phyloP scores from a whole-genome alignment of 2,329 filamentous ascomycete genomes.

The Trichoderma lentiforme region DNA sequence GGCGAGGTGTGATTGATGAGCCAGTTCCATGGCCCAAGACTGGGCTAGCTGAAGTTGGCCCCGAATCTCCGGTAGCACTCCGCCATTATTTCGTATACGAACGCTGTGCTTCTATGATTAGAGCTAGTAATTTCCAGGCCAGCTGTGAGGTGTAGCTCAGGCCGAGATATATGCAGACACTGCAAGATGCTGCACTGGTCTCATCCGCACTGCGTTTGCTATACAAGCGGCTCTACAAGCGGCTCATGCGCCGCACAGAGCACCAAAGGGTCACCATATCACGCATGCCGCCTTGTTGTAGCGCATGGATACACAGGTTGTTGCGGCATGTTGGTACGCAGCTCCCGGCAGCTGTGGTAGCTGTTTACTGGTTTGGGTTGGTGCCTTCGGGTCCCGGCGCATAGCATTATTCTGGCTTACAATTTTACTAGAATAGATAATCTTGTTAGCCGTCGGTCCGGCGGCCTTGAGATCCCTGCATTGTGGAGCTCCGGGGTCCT shows the following conservation, averaged over 20 bases:
- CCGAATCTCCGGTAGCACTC: neutral
- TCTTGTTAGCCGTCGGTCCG: constrained; percentile 2
- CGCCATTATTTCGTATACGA: neutral
- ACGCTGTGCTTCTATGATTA: neutral
- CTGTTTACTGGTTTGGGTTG: neutral
- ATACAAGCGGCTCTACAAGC: neutral
- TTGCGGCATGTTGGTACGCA: neutral
- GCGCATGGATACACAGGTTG: neutral
- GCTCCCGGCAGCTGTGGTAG: neutral
- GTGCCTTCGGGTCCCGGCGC: neutral
- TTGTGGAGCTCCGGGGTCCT: constrained; percentile 6
- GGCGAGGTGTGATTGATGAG: neutral
- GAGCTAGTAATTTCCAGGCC: neutral
- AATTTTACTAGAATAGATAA: neutral
- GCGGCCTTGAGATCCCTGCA: neutral
- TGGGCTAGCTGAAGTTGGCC: neutral
- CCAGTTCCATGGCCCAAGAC: neutral
- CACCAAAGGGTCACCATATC: neutral
- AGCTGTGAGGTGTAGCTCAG: neutral
- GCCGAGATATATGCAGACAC: no score
- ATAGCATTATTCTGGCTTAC: neutral
- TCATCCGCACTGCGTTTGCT: neutral
- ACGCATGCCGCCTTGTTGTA: neutral
- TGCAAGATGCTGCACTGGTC: neutral
- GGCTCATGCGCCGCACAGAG: neutral